Conservation (phyloP, 2,329 filamentous ascomycete species). For the Aspergillus sp. region DNA sequence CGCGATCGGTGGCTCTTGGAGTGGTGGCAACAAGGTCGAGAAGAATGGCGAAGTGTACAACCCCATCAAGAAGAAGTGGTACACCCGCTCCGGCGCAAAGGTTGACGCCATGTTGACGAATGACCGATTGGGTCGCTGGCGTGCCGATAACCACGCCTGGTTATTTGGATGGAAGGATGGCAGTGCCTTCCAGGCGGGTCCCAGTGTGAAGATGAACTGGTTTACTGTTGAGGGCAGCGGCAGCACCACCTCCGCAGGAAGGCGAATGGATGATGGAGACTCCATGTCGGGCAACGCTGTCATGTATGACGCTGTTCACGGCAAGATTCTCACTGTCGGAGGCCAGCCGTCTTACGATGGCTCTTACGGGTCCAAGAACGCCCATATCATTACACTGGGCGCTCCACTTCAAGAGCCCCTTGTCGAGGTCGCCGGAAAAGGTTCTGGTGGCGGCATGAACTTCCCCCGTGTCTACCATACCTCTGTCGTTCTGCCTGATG, state of each 20-base stretch:
- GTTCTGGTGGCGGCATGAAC: slow-evolving; percentile 39
- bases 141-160: slow-evolving; percentile 33
- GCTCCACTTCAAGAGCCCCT: slow-evolving; percentile 15
- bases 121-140: slow-evolving; percentile 49
- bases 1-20: slow-evolving; percentile 59
- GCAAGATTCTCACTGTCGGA: slow-evolving; percentile 23
- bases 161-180: slow-evolving; percentile 18
- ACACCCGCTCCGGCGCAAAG: slow-evolving; percentile 41
- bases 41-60: slow-evolving; percentile 61
- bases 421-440: slow-evolving; percentile 13
- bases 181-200: slow-evolving; percentile 54
- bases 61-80: slow-evolving; percentile 49
- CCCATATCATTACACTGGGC: slow-evolving; percentile 52
- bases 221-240: slow-evolving; percentile 45
- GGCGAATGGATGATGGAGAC: slow-evolving; percentile 33
- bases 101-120: slow-evolving; percentile 53
- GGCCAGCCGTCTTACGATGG: slow-evolving; percentile 19
- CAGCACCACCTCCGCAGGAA: slow-evolving; percentile 38
- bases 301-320: slow-evolving; percentile 36
- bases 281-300: slow-evolving; percentile 16
- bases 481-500: slow-evolving; percentile 52
- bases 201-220: slow-evolving; percentile 58
- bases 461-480: slow-evolving; percentile 47
- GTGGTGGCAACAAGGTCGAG: slow-evolving; percentile 44
- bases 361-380: slow-evolving; percentile 43